Conservation (phyloP, 495 filamentous ascomycete species). For the Talaromyces nanjingensis region DNA sequence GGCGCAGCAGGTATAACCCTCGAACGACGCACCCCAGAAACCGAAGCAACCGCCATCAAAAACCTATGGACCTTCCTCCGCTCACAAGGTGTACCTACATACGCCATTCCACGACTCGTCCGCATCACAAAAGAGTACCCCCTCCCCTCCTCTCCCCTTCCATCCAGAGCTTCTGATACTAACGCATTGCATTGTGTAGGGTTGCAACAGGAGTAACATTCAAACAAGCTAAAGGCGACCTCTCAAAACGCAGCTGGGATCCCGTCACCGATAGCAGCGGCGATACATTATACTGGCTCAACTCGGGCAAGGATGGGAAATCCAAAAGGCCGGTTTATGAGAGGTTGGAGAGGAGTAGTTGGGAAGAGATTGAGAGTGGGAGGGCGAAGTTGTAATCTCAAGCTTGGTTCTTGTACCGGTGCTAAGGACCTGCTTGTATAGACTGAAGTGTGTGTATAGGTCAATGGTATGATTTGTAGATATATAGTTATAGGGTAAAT, state of each 20-base stretch:
- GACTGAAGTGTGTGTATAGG: not conserved
- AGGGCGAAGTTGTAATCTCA: constrained; percentile 35
- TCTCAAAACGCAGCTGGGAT: constrained; percentile 41
- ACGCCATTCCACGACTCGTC: constrained; percentile 42
- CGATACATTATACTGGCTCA: constrained; percentile 43
- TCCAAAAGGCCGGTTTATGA: constrained; percentile 25
- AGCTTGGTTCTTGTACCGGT: no score
- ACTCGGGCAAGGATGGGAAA: constrained; percentile 15
- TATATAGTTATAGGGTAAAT: not conserved
- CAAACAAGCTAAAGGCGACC: constrained; percentile 44
- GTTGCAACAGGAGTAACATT: constrained; percentile 45
- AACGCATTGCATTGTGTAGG: constrained; percentile 15
- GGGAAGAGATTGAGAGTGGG: constrained; percentile 38
- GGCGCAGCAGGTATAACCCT: constrained; percentile 45
- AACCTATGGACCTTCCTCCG: constrained; percentile 33
- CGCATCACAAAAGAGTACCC: constrained; percentile 42
- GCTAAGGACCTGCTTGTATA: not conserved
- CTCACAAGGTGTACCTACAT: constrained; percentile 42
- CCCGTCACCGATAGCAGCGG: constrained; percentile 26
- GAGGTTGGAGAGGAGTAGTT: constrained; percentile 30
- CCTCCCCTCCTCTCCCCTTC: no score
- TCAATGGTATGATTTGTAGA: not conserved
- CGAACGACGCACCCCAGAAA: constrained; percentile 23
- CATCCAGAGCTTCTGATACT: not conserved
- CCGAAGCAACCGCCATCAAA: constrained; percentile 27